Evolutionary conservation across 805 yeast genomes (phyloP).

Genomic region (Maudiozyma saulgeensis): DNA sequence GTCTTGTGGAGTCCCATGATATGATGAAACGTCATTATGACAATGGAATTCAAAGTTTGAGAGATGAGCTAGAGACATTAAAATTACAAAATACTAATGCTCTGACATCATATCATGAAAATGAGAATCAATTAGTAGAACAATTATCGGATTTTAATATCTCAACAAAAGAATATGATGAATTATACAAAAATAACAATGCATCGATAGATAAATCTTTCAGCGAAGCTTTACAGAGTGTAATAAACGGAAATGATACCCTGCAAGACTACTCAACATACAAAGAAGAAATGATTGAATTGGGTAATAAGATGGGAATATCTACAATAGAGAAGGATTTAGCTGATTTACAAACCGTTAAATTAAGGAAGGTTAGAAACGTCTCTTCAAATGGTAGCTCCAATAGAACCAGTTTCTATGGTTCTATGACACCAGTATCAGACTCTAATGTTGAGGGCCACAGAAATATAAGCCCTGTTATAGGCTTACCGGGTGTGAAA

Average conservation of each 20-base stretch:
- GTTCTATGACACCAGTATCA: slow-evolving; percentile 1
- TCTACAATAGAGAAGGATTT: not conserved
- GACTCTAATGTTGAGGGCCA: not conserved
- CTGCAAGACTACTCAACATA: not conserved
- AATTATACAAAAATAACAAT: not conserved
- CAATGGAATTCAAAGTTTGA: slow-evolving; percentile 8
- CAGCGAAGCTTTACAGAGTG: not conserved
- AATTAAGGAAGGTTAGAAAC: slow-evolving; percentile 1
- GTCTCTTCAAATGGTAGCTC: not conserved
- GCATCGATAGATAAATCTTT: not conserved
- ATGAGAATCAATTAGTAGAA: slow-evolving; percentile 1
- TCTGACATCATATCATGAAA: not conserved
- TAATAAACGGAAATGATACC: not conserved
- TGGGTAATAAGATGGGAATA: not conserved
- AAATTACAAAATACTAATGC: not conserved
- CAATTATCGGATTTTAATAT: not conserved
- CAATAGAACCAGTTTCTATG: slow-evolving; percentile 9
- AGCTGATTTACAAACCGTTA: not conserved
- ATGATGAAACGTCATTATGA: slow-evolving; percentile 11
- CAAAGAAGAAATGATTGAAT: not conserved
- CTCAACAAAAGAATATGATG: not conserved
- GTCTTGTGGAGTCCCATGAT: slow-evolving; percentile 16
- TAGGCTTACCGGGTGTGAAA: slow-evolving; percentile 12
- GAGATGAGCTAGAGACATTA: slow-evolving; percentile 1
- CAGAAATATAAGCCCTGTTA: not conserved